phyloP scores from a whole-genome alignment of 305 asterid species.

The Solanum hybrid region DNA sequence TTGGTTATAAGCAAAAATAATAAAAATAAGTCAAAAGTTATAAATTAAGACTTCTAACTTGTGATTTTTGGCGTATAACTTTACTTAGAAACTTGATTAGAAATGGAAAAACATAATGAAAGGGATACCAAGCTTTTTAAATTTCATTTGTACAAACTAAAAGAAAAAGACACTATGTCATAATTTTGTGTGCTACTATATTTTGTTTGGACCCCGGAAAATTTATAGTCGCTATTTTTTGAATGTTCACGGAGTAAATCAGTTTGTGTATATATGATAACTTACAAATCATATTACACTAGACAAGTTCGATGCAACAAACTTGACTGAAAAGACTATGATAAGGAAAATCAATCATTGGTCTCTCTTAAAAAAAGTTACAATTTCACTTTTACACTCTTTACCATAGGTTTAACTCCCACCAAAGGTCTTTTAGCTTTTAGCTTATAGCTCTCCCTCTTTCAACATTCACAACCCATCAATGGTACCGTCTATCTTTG shows the following conservation, averaged over 20 bases:
- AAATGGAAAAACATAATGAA: neutral
- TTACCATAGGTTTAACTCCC: neutral
- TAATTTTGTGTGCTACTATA: neutral
- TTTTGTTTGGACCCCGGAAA: neutral
- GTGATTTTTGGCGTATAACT: neutral
- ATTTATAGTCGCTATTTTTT: neutral
- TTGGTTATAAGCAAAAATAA: too few relatives aligned
- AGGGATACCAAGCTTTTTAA: neutral
- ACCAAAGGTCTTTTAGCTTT: neutral
- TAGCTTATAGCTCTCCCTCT: neutral
- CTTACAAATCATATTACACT: neutral
- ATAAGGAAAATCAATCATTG: neutral
- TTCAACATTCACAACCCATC: neutral
- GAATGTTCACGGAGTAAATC: neutral
- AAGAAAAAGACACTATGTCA: neutral
- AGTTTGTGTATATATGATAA: neutral
- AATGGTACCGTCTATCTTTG: neutral
- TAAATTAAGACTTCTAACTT: too few relatives aligned
- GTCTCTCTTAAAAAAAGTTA: neutral
- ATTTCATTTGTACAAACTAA: neutral
- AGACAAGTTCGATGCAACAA: neutral
- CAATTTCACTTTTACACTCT: neutral
- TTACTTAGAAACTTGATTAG: neutral
- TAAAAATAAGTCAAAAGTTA: too few relatives aligned
- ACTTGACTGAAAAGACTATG: neutral